These are phyloP conservation scores for Entrophospora sp. DNA, from an alignment of 192 early-diverging fungal genomes.

Conservation along the genomic window DNA sequence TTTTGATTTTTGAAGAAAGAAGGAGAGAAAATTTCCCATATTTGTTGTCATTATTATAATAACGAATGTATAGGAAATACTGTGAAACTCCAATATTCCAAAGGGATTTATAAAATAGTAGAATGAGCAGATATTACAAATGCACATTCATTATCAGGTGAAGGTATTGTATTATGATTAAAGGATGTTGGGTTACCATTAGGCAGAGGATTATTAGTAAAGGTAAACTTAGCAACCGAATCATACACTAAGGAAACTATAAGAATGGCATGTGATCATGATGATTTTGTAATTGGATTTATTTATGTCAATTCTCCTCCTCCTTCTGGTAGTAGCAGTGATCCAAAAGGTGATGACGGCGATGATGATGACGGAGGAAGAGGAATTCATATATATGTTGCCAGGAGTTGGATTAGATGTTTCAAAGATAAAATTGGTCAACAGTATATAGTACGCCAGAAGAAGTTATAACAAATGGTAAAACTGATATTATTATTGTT, in stretches of 20 bases:
- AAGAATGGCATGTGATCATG: conserved; percentile 73
- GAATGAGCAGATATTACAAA: conserved; percentile 96
- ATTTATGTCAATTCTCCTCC: too few species aligned
- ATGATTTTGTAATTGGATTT: conserved; percentile 93
- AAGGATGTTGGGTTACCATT: conserved; percentile 78
- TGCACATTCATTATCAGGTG: conserved; percentile 89
- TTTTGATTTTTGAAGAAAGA: too few species aligned
- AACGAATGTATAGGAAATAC: conserved; percentile 63
- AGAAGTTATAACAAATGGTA: conserved; percentile 72
- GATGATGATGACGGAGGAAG: conserved; percentile 39
- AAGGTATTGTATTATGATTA: conserved; percentile 91
- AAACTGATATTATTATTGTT: conserved; percentile 96
- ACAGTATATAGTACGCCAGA: conserved; percentile 90
- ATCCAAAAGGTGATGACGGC: conserved; percentile 21
- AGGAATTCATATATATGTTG: conserved; percentile 91
- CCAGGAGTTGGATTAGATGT: conserved; percentile 88
- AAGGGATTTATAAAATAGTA: conserved; percentile 86
- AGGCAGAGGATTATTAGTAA: conserved; percentile 71
- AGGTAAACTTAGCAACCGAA: conserved; percentile 75
- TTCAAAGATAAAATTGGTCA: conserved; percentile 84
- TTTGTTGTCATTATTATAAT: too few species aligned
- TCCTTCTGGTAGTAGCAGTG: neutral
- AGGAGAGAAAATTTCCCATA: too few species aligned
- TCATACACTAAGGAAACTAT: conserved; percentile 79
- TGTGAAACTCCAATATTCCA: conserved; percentile 89